Evolutionary conservation across 139 green algal genomes (phyloP), one percentile per base, ranked within the genome.

Genomic region (Chlamydomonas sphaeroides): DNA sequence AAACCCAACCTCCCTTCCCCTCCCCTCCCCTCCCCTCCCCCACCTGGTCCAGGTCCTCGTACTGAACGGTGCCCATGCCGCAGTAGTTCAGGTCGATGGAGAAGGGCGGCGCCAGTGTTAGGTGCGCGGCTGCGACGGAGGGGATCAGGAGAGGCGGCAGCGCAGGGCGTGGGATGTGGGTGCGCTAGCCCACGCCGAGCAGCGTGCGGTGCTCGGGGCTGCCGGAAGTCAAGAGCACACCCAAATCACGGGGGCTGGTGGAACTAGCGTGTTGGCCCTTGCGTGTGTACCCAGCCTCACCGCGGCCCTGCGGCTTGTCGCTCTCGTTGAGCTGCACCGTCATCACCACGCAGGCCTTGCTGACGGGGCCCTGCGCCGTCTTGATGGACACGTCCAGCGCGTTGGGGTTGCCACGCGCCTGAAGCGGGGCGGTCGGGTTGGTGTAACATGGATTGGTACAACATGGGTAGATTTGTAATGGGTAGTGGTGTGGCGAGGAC

Each of bases 21-120:
- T 25, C 56, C 56, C 21, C 3, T 25, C 30, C 10, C n/a, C 59
- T 30, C 53, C 59, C 8, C 41, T 2, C 3, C 17, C 71, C 11
- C 45, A 74, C 76, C 77, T 84, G 65, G 77, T 84, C 77, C 77
- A 84, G 51, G 49, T 84, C 77, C 45, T 84, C 77, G 30, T 76
- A 84, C 65, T 67, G n/a, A 26, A 84, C 36, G 5, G 23, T 62
- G 7, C 65, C 65, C 20, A 74, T 26, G 33, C 77, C 77, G 45
- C 77, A 84, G 77, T 84, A 76, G 48, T 42, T 26, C 3, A 75
- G 48, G 77, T 84, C 65, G 26, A 84, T 32, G 30, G 21, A 57
- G 35, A 84, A 75, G 33, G 77, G 77, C 26, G 77, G 45, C 33
- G 62, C 63, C 62, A 83, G 76, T 18, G 63, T 74, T 23, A 83